phyloP scores from a whole-genome alignment of 176 grass and related monocot species.

The Ampelocalamus luodianensis region DNA sequence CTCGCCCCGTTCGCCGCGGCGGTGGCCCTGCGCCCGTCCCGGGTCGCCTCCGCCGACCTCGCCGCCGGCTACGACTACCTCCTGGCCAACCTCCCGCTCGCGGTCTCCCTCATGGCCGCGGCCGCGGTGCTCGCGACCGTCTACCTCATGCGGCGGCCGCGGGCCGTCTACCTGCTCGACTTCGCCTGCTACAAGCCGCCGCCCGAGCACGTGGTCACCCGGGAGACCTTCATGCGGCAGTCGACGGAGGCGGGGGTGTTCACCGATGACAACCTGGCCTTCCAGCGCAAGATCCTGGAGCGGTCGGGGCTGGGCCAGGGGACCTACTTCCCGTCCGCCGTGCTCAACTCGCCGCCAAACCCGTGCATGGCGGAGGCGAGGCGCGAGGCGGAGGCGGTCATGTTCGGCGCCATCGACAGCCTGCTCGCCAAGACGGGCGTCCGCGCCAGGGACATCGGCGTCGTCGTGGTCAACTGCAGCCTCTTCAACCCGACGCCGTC shows the following conservation, averaged over 20 bases:
- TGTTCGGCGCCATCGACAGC: constrained; percentile 85
- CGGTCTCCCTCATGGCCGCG: background rate
- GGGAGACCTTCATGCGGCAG: constrained; percentile 74
- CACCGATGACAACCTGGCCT: constrained; percentile 70
- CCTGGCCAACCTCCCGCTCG: background rate
- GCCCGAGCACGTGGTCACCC: constrained; percentile 36
- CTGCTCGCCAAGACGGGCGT: constrained; percentile 71
- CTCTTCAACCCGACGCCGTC: constrained; percentile 85
- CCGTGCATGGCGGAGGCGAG: constrained; percentile 95
- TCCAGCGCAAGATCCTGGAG: constrained; percentile 85
- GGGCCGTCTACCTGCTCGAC: constrained; percentile 40
- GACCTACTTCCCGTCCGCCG: constrained; percentile 70
- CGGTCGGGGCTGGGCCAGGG: constrained; percentile 68
- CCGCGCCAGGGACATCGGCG: constrained; percentile 59
- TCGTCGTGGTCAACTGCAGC: constrained; percentile 84
- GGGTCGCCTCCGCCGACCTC: constrained; percentile 16
- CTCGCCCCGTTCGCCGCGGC: constrained; percentile 30
- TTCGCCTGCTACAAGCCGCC: constrained; percentile 49
- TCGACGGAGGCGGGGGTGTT: constrained; percentile 46
- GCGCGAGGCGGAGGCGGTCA: constrained; percentile 77
- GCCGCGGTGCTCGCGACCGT: background rate
- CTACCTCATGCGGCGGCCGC: constrained; percentile 40
- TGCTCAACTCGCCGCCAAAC: constrained; percentile 67
- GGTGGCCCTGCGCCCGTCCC: background rate
- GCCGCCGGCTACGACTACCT: background rate